phyloP scores from a whole-genome alignment of 2,329 filamentous ascomycete species.

The Atkinsonella texensis region DNA sequence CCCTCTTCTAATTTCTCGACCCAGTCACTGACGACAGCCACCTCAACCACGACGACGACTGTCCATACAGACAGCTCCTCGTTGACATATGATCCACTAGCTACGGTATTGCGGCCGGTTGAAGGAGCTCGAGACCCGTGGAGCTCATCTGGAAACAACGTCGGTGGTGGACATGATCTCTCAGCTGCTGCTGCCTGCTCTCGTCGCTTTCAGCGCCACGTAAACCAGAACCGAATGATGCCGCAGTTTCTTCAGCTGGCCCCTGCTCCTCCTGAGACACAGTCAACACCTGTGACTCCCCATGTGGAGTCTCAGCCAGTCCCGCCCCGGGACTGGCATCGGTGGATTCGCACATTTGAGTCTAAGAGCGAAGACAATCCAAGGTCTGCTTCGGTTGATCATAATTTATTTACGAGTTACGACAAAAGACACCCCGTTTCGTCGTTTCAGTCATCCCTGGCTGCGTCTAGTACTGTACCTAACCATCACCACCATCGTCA shows the following conservation, averaged over 20 bases:
- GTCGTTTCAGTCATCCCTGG: slow-evolving; percentile 39
- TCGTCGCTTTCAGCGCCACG: slow-evolving; percentile 27
- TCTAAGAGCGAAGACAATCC: slow-evolving; percentile 31
- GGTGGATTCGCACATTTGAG: slow-evolving; percentile 29
- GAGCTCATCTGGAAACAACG: background rate
- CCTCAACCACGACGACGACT: slow-evolving; percentile 9
- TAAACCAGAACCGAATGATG: slow-evolving; percentile 29
- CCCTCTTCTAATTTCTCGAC: slow-evolving; percentile 15
- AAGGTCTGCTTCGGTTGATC: slow-evolving; percentile 52
- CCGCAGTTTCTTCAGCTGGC: slow-evolving; percentile 32
- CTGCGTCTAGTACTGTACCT: slow-evolving; percentile 42
- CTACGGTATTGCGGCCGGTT: slow-evolving; percentile 23
- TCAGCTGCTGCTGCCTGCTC: slow-evolving; percentile 3
- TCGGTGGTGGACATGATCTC: slow-evolving; percentile 12
- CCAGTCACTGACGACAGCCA: slow-evolving; percentile 14
- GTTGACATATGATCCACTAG: slow-evolving; percentile 25
- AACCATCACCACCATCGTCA: slow-evolving; percentile 32
- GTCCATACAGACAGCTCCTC: slow-evolving; percentile 16
- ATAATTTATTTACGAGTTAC: slow-evolving; percentile 42
- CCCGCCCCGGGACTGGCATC: slow-evolving; percentile 28
- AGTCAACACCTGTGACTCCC: slow-evolving; percentile 25
- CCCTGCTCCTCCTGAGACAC: slow-evolving; percentile 14
- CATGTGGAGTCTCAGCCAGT: slow-evolving; percentile 20
- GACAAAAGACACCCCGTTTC: slow-evolving; percentile 54
- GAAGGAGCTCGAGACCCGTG: slow-evolving; percentile 6